A percentile compares a stretch with the other conserved stretches of the same genome.
These are phyloP conservation scores for Lodderomyces pseudojiufengensis DNA, from an alignment of 1,139 yeast genomes.

Conservation along the genomic window DNA sequence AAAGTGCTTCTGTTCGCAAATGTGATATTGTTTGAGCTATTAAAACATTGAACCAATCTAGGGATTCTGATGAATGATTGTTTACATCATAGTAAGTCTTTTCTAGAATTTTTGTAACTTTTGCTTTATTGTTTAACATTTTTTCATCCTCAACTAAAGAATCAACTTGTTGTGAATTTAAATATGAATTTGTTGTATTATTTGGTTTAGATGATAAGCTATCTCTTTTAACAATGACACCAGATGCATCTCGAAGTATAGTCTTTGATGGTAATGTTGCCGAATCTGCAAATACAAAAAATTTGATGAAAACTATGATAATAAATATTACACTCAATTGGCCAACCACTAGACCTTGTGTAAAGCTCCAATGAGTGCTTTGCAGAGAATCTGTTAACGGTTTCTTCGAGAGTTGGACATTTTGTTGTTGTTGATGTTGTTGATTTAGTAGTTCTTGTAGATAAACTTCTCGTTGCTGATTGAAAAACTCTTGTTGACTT, in stretches of 20 bases:
- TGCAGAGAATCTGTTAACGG: conserved; percentile 1
- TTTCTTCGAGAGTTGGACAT: conserved; percentile 1
- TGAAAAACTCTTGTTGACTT: conserved; percentile 30
- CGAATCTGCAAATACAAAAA: conserved; percentile 82
- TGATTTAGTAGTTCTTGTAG: conserved; percentile 17
- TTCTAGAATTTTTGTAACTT: conserved; percentile 56
- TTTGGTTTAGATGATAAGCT: too few relatives aligned
- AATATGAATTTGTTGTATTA: conserved; percentile 2
- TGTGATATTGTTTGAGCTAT: conserved; percentile 90
- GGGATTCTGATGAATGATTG: conserved; percentile 80
- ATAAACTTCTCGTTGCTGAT: conserved; percentile 27
- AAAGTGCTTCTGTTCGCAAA: conserved; percentile 78
- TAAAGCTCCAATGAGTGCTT: conserved; percentile 54
- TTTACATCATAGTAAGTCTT: conserved; percentile 91
- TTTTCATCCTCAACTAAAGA: conserved; percentile 19
- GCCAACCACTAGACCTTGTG: conserved; percentile 77
- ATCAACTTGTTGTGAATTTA: conserved; percentile 1
- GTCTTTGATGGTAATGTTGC: conserved; percentile 31
- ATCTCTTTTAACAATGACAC: conserved; percentile 37
- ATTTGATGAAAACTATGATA: conserved; percentile 72
- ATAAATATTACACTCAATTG: conserved; percentile 79
- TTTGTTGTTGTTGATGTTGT: conserved; percentile 4
- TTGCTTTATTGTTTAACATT: conserved; percentile 16
- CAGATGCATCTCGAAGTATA: conserved; percentile 30
- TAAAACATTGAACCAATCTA: conserved; percentile 95